Evolutionary conservation across 805 yeast species (phyloP), one percentile per base, ranked within the genome.

Genomic region (Hanseniaspora lindneri): DNA sequence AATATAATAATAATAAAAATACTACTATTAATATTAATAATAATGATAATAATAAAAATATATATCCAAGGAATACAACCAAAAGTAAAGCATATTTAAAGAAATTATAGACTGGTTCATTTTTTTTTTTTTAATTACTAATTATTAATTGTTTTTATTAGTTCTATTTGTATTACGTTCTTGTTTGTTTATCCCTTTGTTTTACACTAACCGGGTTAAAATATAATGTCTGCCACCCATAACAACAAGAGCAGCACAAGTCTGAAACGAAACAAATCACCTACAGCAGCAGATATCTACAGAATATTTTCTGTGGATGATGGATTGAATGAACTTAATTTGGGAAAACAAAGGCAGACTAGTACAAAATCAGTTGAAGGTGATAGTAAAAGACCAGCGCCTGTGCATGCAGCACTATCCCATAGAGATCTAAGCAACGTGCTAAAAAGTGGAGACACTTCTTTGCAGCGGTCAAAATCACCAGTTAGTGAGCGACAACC

Each of bases 281-380:
- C 39, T 7, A 17, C 21, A 16, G 23, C 39, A 16, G 24, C 16
- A 19, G 39, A 34, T 19, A 16, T 34, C 19, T 19, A 60, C 43
- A 60, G 68, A 37, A 61, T 82, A 0, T 85, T 79, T 60, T 78
- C 87, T 30, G 94, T 84, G 0, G 95, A 85, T 59, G 95, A 85
- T 61, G 86, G 81, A 56, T 75, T 82, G 37, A 75, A 76, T 53
- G 95, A 84, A 53, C 71, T 79, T 16, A 73, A 47, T 75, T 75
- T 53, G 83, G 7, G 7, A 83, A 57, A 72, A 47, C 75, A 76
- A 53, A 83, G 17, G 17, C 82, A 57, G 56, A 77, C 28, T 94
- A 82, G 57, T 92, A 92, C 0, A 77, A 75, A 56, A 73, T 72
- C 36, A 92, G 17, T 14, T 30, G 34, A 30, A 11, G 10, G 17